Percentiles rank a stretch among this genome's conserved stretches.
phyloP scores from a whole-genome alignment of 2,329 filamentous ascomycete species.

The Mollisiaceae sp. region DNA sequence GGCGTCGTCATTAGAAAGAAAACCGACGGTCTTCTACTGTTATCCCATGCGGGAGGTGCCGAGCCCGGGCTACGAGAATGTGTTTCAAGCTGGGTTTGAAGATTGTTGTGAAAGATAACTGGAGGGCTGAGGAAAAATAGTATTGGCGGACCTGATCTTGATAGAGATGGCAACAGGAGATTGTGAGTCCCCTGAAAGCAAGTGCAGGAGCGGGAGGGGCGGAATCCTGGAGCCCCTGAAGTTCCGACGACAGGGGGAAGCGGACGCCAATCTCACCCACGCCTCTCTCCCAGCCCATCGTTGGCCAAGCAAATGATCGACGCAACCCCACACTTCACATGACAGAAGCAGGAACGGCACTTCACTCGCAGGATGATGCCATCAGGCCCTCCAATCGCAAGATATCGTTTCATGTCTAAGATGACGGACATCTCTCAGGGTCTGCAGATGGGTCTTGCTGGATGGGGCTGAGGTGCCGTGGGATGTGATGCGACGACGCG shows the following conservation, averaged over 20 bases:
- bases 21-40: background rate
- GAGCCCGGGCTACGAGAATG: background rate
- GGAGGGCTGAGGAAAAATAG: no score
- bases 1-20: background rate
- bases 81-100: no score
- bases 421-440: background rate
- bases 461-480: constrained; percentile 1
- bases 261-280: background rate
- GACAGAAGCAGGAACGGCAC: constrained; percentile 3
- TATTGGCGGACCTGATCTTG: no score
- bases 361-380: background rate
- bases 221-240: background rate
- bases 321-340: background rate
- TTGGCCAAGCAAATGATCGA: background rate
- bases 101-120: no score
- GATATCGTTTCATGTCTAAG: background rate
- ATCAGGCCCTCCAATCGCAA: background rate
- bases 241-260: background rate
- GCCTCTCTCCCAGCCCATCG: background rate
- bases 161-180: no score
- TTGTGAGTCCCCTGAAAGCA: background rate
- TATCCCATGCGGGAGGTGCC: constrained; percentile 1
- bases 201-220: background rate
- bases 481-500: constrained; percentile 2
- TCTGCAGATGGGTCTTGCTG: background rate